A percentile compares a stretch with the other conserved stretches of the same genome.
Evolutionary conservation across 2,329 filamentous ascomycete species (phyloP).

Genomic region (Dryadomyces quercivorus): DNA sequence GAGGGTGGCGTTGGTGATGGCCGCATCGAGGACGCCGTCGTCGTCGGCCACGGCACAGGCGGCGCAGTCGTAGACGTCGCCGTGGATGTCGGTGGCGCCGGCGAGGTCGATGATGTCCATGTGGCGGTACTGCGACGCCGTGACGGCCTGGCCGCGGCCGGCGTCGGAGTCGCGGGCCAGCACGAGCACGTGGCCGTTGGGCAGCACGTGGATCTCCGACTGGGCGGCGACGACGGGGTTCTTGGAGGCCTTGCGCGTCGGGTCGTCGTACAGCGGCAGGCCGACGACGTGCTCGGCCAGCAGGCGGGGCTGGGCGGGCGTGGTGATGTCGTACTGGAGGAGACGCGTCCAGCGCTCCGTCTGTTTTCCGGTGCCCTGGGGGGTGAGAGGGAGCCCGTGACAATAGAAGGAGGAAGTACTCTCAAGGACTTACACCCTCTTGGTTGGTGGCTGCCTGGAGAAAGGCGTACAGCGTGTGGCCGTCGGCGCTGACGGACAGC

Average conservation of each 20-base stretch:
- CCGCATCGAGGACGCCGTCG: slow-evolving; percentile 12
- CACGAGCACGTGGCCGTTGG: slow-evolving; percentile 43
- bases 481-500: slow-evolving; percentile 49
- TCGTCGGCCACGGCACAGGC: slow-evolving; percentile 15
- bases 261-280: slow-evolving; percentile 44
- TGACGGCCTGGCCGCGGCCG: slow-evolving; percentile 42
- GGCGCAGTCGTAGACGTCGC: slow-evolving; percentile 27
- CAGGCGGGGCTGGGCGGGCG: slow-evolving; percentile 29
- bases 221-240: slow-evolving; percentile 48
- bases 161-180: slow-evolving; percentile 50
- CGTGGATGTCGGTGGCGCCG: slow-evolving; percentile 44
- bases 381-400: not conserved
- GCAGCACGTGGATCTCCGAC: slow-evolving; percentile 49
- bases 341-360: slow-evolving; percentile 47
- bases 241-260: slow-evolving; percentile 21
- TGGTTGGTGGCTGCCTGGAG: slow-evolving; percentile 54
- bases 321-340: slow-evolving; percentile 49
- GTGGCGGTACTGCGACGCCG: slow-evolving; percentile 51
- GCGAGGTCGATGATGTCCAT: slow-evolving; percentile 57
- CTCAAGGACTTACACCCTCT: slow-evolving; percentile 25
- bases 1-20: slow-evolving; percentile 45
- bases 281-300: slow-evolving; percentile 53
- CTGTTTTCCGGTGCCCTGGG: slow-evolving; percentile 11
- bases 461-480: slow-evolving; percentile 50
- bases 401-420: slow-evolving; percentile 21